These are phyloP conservation scores for Ceratobasidium sp. DNA, from an alignment of 1,284 basidiomycete species.

Conservation along the genomic window DNA sequence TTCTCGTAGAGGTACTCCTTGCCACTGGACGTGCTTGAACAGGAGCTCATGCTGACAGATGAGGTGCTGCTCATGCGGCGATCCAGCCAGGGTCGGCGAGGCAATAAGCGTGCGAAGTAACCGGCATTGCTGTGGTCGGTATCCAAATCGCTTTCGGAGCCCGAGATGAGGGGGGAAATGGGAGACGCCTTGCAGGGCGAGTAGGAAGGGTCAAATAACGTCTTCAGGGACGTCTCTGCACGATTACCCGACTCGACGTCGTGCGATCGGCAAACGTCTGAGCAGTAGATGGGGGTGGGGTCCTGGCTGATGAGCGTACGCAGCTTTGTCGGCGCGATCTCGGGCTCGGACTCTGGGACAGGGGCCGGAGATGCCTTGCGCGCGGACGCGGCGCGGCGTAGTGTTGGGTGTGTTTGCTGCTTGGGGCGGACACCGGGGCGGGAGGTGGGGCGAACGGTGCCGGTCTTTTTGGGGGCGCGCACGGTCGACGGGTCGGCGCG, in stretches of 20 bases:
- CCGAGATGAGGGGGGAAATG: conserved; percentile 36
- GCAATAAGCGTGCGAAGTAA: conserved; percentile 34
- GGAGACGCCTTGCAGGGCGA: conserved; percentile 37
- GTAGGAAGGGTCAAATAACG: conserved; percentile 38
- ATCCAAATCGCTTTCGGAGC: conserved; percentile 40
- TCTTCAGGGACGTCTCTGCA: conserved; percentile 39
- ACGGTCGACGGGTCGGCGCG: conserved; percentile 21
- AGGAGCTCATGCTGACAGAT: conserved; percentile 40
- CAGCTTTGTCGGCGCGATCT: conserved; percentile 54
- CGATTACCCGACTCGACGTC: conserved; percentile 39
- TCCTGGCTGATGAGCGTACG: conserved; percentile 75
- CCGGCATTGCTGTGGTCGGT: conserved; percentile 41
- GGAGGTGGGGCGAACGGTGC: conserved; percentile 4
- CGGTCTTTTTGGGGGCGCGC: conserved; percentile 28
- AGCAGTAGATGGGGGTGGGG: conserved; percentile 78
- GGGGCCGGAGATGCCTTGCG: conserved; percentile 7
- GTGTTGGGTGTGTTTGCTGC: conserved; percentile 13
- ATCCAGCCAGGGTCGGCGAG: conserved; percentile 34
- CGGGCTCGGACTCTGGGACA: conserved; percentile 2
- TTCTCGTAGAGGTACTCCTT: conserved; percentile 40
- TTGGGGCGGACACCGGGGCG: conserved; percentile 2
- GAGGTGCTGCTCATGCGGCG: conserved; percentile 38
- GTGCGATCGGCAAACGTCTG: conserved; percentile 66
- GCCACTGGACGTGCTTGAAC: conserved; percentile 36
- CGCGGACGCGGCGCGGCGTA: conserved; percentile 19